phyloP scores from a whole-genome alignment of 73 alveolate species.

The Blepharisma stoltei region DNA sequence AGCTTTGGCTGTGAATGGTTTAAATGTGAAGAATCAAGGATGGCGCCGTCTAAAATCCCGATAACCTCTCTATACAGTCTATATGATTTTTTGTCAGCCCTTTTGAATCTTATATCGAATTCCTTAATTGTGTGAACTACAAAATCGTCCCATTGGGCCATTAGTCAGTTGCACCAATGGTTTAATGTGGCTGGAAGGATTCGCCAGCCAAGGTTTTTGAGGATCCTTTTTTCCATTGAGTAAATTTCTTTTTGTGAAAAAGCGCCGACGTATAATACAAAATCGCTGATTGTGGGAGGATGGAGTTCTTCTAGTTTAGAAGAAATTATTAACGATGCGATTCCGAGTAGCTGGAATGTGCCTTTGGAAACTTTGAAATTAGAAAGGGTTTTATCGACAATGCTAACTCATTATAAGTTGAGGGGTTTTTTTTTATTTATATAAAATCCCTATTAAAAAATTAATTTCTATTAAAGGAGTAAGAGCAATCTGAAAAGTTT shows the following conservation, averaged over 20 bases:
- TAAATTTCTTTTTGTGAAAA: neutral
- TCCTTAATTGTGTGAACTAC: neutral
- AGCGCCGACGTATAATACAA: neutral
- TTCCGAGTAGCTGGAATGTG: constrained; percentile 81
- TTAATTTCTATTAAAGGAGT: no score
- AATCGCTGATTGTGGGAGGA: constrained; percentile 24
- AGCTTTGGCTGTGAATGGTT: neutral
- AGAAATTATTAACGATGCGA: constrained; percentile 82
- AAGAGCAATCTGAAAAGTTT: constrained; percentile 76
- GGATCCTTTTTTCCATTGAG: constrained; percentile 27
- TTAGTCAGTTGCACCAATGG: constrained; percentile 18
- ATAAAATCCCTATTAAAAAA: no score
- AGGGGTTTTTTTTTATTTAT: no score
- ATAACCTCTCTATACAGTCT: neutral
- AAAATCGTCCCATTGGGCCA: constrained; percentile 25
- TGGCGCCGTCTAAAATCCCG: constrained; percentile 4
- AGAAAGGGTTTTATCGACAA: constrained; percentile 75
- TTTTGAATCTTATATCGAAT: neutral
- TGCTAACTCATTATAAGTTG: no score
- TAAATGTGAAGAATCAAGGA: neutral
- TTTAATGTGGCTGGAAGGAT: neutral
- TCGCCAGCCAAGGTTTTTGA: constrained; percentile 13
- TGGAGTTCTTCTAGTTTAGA: constrained; percentile 71
- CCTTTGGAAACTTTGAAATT: constrained; percentile 55
- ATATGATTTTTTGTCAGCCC: neutral